These are phyloP conservation scores for Amanita brunnescens DNA, from an alignment of 768 basidiomycete species.

Conservation along the genomic window DNA sequence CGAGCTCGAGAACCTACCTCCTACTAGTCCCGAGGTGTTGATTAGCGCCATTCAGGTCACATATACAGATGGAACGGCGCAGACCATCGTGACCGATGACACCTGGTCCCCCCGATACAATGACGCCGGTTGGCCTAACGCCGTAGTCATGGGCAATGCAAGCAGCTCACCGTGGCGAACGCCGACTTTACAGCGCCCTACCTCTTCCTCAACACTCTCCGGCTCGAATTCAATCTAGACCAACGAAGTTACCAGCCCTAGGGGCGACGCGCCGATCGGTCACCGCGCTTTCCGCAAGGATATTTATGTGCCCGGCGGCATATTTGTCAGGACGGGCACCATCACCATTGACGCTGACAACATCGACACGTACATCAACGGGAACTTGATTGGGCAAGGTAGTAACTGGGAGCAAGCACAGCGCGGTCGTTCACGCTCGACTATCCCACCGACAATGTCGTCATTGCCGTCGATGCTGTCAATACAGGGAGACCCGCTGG, in stretches of 20 bases:
- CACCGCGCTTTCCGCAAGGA: conserved; percentile 2
- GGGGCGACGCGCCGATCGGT: conserved; percentile 4
- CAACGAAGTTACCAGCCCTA: conserved; percentile 14
- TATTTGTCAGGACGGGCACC: neutral
- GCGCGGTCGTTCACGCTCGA: neutral
- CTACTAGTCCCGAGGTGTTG: conserved; percentile 19
- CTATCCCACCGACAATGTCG: neutral
- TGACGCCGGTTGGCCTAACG: conserved; percentile 22
- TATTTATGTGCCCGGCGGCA: neutral
- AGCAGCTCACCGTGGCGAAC: conserved; percentile 3
- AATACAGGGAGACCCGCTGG: neutral
- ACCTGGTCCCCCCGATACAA: conserved; percentile 22
- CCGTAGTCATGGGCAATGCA: conserved; percentile 16
- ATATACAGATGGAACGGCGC: conserved; percentile 23
- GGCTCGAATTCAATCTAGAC: conserved; percentile 25
- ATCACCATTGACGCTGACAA: conserved; percentile 2
- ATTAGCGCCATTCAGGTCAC: conserved; percentile 22
- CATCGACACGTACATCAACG: conserved; percentile 4
- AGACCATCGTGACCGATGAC: conserved; percentile 21
- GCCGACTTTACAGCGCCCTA: conserved; percentile 9
- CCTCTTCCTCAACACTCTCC: conserved; percentile 17
- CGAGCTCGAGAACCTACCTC: conserved; percentile 13
- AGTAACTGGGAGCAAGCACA: neutral
- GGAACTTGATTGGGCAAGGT: neutral
- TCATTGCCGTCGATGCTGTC: neutral